Evolutionary conservation across 805 yeast genomes (phyloP), one percentile per base, ranked within the genome.

Genomic region (Myxozyma monticola): DNA sequence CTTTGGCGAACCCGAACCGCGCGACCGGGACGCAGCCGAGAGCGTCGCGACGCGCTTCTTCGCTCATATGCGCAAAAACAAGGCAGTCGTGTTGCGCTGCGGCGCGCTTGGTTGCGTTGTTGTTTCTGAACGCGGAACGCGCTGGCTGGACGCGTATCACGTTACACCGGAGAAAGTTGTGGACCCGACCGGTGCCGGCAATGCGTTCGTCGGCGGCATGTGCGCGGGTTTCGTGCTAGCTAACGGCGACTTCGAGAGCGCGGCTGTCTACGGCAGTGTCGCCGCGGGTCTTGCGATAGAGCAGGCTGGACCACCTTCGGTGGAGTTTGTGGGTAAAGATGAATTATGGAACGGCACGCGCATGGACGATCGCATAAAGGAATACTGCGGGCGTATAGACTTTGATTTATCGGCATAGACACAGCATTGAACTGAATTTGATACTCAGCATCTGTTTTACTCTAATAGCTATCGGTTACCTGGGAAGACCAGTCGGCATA

Each of bases 151-250:
- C 0, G 87, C 96, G 0, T 91, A 84, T 65, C 95, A 89, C 62
- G 62, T 40, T 25, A 37, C 48, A 10, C 71, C 68, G 18, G 60
- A 62, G 2, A 65, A 66, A 41, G 89, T 89, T 0, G 72, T 85
- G 1, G 98, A 90, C 66, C 95, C 96, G 2, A 90, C 97, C 0
- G 98, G 98, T 0, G 96, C 95, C 15, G 98, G 98, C 0, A 95
- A 90, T 63, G 76, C 96, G 0, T 89, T 85, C 64, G 78, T 88
- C 44, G 97, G 96, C 0, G 95, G 86, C 0, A 77, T 88, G 48
- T 77, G 83, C 8, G 70, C 83, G 1, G 93, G 82, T 0, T 79
- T 76, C 56, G 70, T 77, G 1, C 64, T 81, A 14, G 28, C 44
- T 5, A 43, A 43, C 68, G 79, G 56, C 35, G 68, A 26, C 67